Base-by-base conservation (phyloP, 2,329 filamentous ascomycete genomes). In the Thermomyces lanuginosus region DNA sequence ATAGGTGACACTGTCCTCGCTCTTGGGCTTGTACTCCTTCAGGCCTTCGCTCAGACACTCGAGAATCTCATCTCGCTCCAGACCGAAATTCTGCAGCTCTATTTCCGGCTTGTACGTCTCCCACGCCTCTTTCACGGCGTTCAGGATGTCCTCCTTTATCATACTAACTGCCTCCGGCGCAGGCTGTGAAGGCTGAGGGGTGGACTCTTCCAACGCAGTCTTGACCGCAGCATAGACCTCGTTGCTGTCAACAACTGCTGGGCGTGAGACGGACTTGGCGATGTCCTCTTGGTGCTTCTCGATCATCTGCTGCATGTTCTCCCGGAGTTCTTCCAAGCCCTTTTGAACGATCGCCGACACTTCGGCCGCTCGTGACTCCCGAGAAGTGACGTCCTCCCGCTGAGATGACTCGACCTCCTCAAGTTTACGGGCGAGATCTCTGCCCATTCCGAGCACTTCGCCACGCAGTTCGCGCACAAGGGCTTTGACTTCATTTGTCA, bases 101-200 rank as follows among this genome's bases (percentile, higher is more conserved):
- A 92, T 82, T 41, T 93, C 82, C 1, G 86, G 86, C 53, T 92
- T 92, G 55, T 92, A 92, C 28, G 74, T 80, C 46, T 93, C 86
- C 72, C 83, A 92, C 1, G 84, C 86, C 40, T 92, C 83, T 39
- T 75, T 74, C 8, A 95, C 78, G 3, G 84, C 83, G 15, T 78
- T 68, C 2, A 95, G 67, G 18, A 95, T 80, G 32, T 91, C 81
- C 25, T 92, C 81, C 38, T 78, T 71, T 40, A 72, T 75, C 24
- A 81, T 54, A n/a, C 60, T 55, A 6, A 55, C 56, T 19, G 54
- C 59, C 24, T 51, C 56, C 27, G 61, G 49, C 16, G 49, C 53
- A 2, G 60, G 58, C 30, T 71, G 61, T 39, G 78, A 76, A 34
- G 68, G 65, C 14, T 75, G 58, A 6, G 55, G 52, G 14, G 55